Percentiles rank a stretch among this genome's conserved stretches.
These are phyloP conservation scores for Talaromyces marneffei DNA, from an alignment of 2,329 filamentous ascomycete genomes.

Conservation along the genomic window DNA sequence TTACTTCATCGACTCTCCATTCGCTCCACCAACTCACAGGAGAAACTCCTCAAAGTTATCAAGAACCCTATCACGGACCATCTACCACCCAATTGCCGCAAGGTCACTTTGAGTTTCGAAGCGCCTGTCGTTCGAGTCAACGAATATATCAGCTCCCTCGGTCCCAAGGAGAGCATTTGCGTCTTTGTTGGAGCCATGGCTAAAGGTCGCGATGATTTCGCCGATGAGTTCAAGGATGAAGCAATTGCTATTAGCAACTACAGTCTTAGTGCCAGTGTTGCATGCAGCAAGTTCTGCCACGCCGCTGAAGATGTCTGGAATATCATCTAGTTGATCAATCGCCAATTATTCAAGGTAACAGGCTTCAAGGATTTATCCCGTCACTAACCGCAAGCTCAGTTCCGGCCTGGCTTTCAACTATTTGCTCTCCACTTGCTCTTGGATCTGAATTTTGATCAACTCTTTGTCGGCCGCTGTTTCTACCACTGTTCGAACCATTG, in stretches of 20 bases:
- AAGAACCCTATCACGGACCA: conserved; percentile 98
- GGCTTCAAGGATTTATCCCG: conserved; percentile 21
- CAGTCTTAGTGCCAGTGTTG: conserved; percentile 93
- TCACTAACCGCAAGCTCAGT: conserved; percentile 16
- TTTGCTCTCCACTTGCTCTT: background rate
- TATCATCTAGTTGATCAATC: conserved; percentile 59
- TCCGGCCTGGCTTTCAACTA: background rate
- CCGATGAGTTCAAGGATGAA: conserved; percentile 89
- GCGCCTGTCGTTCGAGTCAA: conserved; percentile 77
- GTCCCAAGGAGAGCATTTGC: conserved; percentile 83
- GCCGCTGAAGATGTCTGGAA: conserved; percentile 95
- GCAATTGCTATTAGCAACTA: conserved; percentile 98
- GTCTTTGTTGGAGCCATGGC: conserved; percentile 99
- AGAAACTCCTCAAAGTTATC: conserved; percentile 95
- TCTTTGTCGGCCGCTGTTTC: background rate
- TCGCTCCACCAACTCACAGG: conserved; percentile 90
- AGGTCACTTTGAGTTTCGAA: conserved; percentile 94
- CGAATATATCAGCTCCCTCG: conserved; percentile 78
- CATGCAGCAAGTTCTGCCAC: conserved; percentile 99
- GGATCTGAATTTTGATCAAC: background rate
- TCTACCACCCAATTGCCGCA: conserved; percentile 91
- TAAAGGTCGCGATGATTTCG: conserved; percentile 92
- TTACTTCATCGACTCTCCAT: conserved; percentile 92
- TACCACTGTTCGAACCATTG: background rate
- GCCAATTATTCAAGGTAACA: conserved; percentile 22